phyloP scores from a whole-genome alignment of 169 alveolate species.

The Theileria annulata region DNA sequence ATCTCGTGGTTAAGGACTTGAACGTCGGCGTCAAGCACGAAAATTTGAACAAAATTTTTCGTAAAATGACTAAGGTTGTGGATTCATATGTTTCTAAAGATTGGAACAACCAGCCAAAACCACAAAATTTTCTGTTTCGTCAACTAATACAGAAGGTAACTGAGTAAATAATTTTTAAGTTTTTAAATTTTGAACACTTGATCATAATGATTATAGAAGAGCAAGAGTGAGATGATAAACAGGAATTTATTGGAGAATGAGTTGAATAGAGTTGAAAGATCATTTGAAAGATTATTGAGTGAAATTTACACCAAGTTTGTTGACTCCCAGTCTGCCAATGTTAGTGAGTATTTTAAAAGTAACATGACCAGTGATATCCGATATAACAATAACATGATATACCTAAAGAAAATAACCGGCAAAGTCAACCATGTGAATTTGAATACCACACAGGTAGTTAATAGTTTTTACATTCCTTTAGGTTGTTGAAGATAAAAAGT shows the following conservation, averaged over 20 bases:
- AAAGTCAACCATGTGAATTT: slow-evolving; percentile 34
- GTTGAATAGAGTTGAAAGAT: slow-evolving; percentile 32
- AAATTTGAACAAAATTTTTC: not conserved
- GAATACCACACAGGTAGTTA: slow-evolving; percentile 37
- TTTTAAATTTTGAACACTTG: not conserved
- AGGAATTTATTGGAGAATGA: slow-evolving; percentile 7
- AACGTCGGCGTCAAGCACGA: not conserved
- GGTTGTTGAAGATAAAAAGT: slow-evolving; percentile 15
- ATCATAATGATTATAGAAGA: slow-evolving; percentile 8
- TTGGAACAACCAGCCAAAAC: not conserved
- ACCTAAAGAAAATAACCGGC: not conserved
- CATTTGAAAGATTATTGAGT: slow-evolving; percentile 30
- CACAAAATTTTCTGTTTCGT: not conserved
- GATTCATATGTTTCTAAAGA: not conserved
- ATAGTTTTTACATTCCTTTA: not conserved
- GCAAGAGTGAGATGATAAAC: not conserved
- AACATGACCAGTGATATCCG: not conserved
- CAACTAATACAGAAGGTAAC: not conserved
- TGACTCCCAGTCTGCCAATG: not conserved
- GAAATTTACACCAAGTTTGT: slow-evolving; percentile 23
- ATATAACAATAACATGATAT: slow-evolving; percentile 26
- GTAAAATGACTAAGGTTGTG: not conserved
- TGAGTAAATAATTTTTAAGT: not conserved
- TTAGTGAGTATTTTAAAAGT: not conserved
- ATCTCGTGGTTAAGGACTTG: not conserved